A percentile compares a stretch with the other conserved stretches of the same genome.
Conservation (phyloP, 2,329 filamentous ascomycete genomes). For the Clarireedia paspali region DNA sequence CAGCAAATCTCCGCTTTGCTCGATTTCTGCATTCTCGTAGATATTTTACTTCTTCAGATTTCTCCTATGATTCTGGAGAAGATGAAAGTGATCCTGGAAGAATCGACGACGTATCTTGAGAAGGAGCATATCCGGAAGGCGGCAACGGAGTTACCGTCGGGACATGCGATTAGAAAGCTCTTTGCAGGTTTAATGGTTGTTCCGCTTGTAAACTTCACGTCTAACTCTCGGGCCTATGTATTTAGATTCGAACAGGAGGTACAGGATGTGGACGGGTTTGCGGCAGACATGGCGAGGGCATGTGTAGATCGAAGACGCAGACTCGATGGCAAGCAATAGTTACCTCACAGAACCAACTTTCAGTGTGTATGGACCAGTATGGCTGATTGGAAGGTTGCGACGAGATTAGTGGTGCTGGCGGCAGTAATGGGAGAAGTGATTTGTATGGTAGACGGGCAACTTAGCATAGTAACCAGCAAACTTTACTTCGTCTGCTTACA, state of each 20-base stretch:
- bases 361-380: rapidly evolving
- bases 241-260: not conserved
- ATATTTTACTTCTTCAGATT: not conserved
- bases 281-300: not conserved
- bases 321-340: no score
- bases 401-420: no score
- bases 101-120: not conserved
- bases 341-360: not conserved
- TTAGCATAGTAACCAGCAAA: no score
- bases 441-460: no score
- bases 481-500: no score
- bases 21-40: not conserved
- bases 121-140: not conserved
- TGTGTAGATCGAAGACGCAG: not conserved
- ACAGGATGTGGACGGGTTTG: not conserved
- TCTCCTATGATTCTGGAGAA: not conserved
- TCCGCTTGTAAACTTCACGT: no score
- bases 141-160: not conserved
- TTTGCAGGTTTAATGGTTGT: not conserved
- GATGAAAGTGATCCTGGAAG: not conserved
- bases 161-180: not conserved
- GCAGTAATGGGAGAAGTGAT: no score
- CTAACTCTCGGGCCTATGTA: no score
- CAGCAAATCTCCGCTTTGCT: not conserved
- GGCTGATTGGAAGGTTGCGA: no score